phyloP scores from a whole-genome alignment of 2,329 filamentous ascomycete genomes.

The Penicillium sp. region DNA sequence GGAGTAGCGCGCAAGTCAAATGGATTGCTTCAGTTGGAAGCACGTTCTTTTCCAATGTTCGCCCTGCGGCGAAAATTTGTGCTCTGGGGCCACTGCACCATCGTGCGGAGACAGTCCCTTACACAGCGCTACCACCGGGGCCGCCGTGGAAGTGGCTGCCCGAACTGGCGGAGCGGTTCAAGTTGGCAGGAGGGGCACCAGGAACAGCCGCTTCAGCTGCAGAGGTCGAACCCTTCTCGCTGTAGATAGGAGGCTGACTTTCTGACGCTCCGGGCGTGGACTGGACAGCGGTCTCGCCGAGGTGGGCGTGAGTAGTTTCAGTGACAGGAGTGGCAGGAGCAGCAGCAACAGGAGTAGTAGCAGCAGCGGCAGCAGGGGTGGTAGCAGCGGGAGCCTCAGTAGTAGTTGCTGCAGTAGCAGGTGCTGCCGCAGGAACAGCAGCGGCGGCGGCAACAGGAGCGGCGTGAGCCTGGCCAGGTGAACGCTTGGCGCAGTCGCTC shows the following conservation, averaged over 20 bases:
- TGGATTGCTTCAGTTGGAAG: too few relatives aligned
- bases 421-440: background rate
- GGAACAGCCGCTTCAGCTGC: background rate
- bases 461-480: too few relatives aligned
- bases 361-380: slow-evolving; percentile 1
- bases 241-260: slow-evolving; percentile 21
- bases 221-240: slow-evolving; percentile 19
- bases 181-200: background rate
- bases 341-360: slow-evolving; percentile 10
- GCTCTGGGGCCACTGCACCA: too few relatives aligned
- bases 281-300: slow-evolving; percentile 9
- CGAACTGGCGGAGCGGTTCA: slow-evolving; percentile 22
- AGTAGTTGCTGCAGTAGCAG: background rate
- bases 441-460: background rate
- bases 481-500: slow-evolving; percentile 24
- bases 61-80: too few relatives aligned
- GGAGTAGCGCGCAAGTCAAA: too few relatives aligned
- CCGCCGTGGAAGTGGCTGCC: slow-evolving; percentile 25
- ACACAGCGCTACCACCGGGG: slow-evolving; percentile 21
- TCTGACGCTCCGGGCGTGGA: background rate
- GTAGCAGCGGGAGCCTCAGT: background rate
- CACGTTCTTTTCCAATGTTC: too few relatives aligned
- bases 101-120: slow-evolving; percentile 8
- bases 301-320: background rate
- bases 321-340: slow-evolving; percentile 1